These are phyloP conservation scores for Botrytis medusae DNA, from an alignment of 2,329 filamentous ascomycete genomes.

Conservation along the genomic window DNA sequence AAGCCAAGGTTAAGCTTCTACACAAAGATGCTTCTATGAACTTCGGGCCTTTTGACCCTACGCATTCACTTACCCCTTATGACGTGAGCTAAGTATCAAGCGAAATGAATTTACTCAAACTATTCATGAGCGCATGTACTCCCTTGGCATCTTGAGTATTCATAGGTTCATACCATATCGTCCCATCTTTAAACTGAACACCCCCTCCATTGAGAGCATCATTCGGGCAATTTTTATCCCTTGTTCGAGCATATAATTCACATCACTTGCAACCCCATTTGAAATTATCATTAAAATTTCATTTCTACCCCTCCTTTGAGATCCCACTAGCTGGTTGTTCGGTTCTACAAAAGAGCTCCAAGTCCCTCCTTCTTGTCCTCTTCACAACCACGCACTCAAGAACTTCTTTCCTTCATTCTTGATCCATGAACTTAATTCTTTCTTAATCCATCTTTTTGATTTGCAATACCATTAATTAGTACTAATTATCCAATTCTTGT, in stretches of 20 bases:
- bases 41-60: slow-evolving; percentile 14
- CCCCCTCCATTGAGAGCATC: background rate
- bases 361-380: background rate
- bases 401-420: background rate
- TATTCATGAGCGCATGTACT: background rate
- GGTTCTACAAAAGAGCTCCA: slow-evolving; percentile 10
- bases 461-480: background rate
- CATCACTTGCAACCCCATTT: background rate
- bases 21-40: background rate
- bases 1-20: slow-evolving; percentile 17
- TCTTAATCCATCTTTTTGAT: background rate
- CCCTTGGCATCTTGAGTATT: background rate
- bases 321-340: background rate
- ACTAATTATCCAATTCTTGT: background rate
- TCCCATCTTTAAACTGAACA: background rate
- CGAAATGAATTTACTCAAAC: background rate
- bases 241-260: background rate
- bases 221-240: background rate
- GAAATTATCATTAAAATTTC: background rate
- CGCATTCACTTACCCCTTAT: background rate
- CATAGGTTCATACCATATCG: background rate
- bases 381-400: background rate
- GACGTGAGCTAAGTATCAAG: background rate
- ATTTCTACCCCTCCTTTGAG: background rate
- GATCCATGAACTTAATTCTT: background rate